Conservation (phyloP, 129 eudicot genomes). For the Solidago caesia region DNA sequence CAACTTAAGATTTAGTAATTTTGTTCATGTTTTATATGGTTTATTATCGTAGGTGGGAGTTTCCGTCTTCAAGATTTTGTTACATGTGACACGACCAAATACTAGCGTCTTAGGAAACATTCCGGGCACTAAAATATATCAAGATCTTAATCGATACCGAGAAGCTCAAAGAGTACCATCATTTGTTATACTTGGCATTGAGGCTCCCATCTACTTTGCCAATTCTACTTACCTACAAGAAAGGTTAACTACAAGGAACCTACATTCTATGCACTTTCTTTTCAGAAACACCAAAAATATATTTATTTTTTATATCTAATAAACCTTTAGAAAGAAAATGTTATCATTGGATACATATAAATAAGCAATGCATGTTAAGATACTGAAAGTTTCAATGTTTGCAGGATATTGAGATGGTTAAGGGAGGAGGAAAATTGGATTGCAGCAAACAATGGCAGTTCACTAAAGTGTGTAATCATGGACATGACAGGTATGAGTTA, state of each 20-base stretch:
- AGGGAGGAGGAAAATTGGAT: slow-evolving; percentile 68
- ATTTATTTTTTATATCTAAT: not conserved
- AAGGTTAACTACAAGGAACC: slow-evolving; percentile 37
- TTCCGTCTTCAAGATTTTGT: slow-evolving; percentile 26
- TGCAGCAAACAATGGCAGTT: slow-evolving; percentile 15
- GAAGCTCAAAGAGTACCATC: slow-evolving; percentile 51
- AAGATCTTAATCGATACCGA: slow-evolving; percentile 45
- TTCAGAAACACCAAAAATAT: not conserved
- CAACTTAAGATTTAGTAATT: too few relatives aligned
- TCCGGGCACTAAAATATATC: slow-evolving; percentile 44
- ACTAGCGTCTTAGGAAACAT: slow-evolving; percentile 47
- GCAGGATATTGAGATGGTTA: slow-evolving; percentile 49
- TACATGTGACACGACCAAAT: slow-evolving; percentile 43
- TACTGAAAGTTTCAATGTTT: not conserved
- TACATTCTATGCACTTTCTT: not conserved
- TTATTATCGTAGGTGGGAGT: slow-evolving; percentile 27
- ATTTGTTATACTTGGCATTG: slow-evolving; percentile 46
- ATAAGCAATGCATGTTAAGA: not conserved
- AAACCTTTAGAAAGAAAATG: not conserved
- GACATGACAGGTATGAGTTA: slow-evolving; percentile 55
- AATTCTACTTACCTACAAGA: slow-evolving; percentile 63
- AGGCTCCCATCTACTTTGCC: slow-evolving; percentile 67
- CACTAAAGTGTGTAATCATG: slow-evolving; percentile 43
- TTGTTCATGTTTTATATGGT: slow-evolving; percentile 11
- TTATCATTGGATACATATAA: not conserved